Percentiles rank a stretch among this genome's conserved stretches.
phyloP scores from a whole-genome alignment of 331 rosid species.

The Pyrus hybrid region DNA sequence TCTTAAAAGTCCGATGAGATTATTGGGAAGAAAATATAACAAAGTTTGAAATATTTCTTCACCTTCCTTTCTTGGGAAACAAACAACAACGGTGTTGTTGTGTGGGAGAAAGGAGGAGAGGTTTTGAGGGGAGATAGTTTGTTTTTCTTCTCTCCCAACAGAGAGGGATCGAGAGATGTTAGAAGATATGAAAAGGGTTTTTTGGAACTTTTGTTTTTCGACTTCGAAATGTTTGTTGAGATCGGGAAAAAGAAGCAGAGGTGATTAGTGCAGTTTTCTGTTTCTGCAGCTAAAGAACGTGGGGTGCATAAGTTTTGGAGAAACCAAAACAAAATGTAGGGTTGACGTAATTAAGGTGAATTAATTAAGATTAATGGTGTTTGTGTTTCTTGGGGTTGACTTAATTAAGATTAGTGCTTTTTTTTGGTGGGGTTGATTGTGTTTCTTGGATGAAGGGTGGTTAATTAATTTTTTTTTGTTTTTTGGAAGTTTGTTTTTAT shows the following conservation, averaged over 20 bases:
- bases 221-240: background rate
- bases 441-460: background rate
- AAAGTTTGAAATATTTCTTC: background rate
- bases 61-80: slow-evolving; percentile 11
- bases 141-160: background rate
- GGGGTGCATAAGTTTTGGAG: background rate
- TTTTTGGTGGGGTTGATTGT: background rate
- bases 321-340: background rate
- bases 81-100: slow-evolving; percentile 8
- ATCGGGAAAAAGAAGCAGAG: background rate
- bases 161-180: background rate
- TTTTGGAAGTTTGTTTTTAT: background rate
- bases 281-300: background rate
- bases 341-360: background rate
- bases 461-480: background rate
- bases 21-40: background rate
- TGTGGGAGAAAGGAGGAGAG: slow-evolving; percentile 4
- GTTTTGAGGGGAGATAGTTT: background rate
- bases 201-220: background rate
- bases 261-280: background rate
- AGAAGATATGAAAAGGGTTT: background rate
- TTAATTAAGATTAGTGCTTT: background rate
- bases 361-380: background rate
- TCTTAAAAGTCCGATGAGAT: background rate
- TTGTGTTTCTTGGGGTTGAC: background rate